These are phyloP conservation scores for Tilletia indica DNA, from an alignment of 1,284 basidiomycete genomes.

Conservation along the genomic window DNA sequence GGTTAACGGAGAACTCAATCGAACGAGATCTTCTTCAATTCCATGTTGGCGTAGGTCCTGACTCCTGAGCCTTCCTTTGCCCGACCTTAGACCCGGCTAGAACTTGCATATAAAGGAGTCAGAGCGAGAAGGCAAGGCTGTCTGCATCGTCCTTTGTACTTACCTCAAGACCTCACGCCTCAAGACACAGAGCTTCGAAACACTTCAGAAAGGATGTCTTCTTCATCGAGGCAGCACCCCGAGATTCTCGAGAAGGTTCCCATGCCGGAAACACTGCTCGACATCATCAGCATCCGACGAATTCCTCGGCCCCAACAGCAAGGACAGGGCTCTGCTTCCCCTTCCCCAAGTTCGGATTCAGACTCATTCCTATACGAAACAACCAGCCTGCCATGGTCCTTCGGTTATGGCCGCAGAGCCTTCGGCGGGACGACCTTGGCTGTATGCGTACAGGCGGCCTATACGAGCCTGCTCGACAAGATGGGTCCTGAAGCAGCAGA, in stretches of 20 bases:
- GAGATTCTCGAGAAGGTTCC: neutral
- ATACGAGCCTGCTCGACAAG: slow-evolving; percentile 8
- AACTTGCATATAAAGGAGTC: too few species aligned
- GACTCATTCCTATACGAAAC: neutral
- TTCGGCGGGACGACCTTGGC: slow-evolving; percentile 4
- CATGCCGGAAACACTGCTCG: neutral
- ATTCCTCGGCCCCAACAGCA: neutral
- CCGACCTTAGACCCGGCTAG: too few species aligned
- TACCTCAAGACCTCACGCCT: too few species aligned
- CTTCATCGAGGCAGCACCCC: too few species aligned
- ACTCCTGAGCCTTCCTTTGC: too few species aligned
- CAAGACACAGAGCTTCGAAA: too few species aligned
- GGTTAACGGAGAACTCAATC: too few species aligned
- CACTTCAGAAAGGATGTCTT: too few species aligned
- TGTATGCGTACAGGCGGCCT: neutral
- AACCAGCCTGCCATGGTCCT: neutral
- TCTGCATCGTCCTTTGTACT: too few species aligned
- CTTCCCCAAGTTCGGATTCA: neutral
- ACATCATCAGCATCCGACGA: neutral
- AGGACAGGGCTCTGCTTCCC: neutral
- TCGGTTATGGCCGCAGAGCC: neutral
- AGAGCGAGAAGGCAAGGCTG: too few species aligned
- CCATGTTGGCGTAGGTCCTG: too few species aligned
- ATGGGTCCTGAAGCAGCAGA: neutral
- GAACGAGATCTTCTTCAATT: too few species aligned